Evolutionary conservation across 139 green algal genomes (phyloP), one percentile per base, ranked within the genome.

Genomic region (Asterochloris erici): DNA sequence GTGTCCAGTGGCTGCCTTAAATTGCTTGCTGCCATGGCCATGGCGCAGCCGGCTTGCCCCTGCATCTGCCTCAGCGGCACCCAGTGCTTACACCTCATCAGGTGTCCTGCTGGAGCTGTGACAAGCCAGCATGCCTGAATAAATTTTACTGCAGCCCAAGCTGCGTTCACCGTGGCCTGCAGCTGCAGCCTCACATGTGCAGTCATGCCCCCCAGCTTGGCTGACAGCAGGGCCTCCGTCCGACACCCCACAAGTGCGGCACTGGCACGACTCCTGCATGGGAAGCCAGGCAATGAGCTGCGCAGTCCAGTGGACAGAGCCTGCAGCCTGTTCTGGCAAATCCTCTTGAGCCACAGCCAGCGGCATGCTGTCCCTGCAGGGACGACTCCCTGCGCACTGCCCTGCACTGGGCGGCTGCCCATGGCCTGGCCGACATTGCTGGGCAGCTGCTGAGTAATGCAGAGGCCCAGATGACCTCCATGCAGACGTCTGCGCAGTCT

Each of bases 341-440:
- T 2, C 6, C 38, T 54, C 38, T n/a, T 54, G 38, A 54, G 38
- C 15, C 15, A 1, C n/a, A 73, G 9, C 28, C 1, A 74, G 12
- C 73, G 19, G 24, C n/a, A n/a, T 62, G 60, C 63, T 54, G 28
- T 11, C 16, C 15, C 12, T 84, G 21, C 85, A 95, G 91, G 74
- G 95, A 98, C 79, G 94, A 97, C 78, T 84, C 88, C 54, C 89
- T 89, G 1, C 89, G 94, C 54, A 94, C 92, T 0, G 85, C 94
- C 9, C 79, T 97, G 78, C 94, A 97, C 87, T 96, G 93, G 92
- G 94, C 93, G 4, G 91, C 92, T 19, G 82, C 83, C 70, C 78
- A 87, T 12, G 92, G 92, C 1, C 82, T 91, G 6, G 12, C 10
- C 12, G 28, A 77, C 0, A 73, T 90, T 14, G 77, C 60, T 0